phyloP scores from a whole-genome alignment of 192 early-diverging fungal species.

The Glomus cerebriforme region DNA sequence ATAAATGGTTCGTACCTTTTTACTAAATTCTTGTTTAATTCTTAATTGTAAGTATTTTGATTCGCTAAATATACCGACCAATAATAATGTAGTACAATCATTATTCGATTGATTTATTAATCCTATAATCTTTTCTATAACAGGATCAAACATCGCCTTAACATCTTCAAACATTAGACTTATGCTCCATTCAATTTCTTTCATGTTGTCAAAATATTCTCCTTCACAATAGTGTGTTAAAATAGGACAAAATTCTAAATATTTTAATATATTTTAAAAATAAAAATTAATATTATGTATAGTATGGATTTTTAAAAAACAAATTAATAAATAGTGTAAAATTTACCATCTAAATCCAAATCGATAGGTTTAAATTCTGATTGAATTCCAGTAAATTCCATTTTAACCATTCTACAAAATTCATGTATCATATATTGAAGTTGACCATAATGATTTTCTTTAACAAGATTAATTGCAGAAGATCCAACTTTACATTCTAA shows the following conservation, averaged over 20 bases:
- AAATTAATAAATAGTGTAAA: background rate
- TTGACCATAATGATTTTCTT: background rate
- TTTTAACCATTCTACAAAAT: background rate
- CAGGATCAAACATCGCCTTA: slow-evolving; percentile 49
- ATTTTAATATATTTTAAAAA: background rate
- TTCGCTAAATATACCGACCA: slow-evolving; percentile 55
- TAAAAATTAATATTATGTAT: background rate
- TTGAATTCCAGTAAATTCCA: background rate
- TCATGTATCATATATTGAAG: background rate
- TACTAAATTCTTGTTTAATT: slow-evolving; percentile 51
- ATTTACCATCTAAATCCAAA: background rate
- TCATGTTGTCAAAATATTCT: background rate
- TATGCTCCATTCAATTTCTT: background rate
- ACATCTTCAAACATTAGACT: background rate
- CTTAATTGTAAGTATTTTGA: slow-evolving; percentile 57
- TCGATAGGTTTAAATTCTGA: background rate
- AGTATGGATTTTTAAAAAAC: no score
- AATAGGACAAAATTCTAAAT: background rate
- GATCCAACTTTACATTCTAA: background rate
- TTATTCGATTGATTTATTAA: slow-evolving; percentile 49
- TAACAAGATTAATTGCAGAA: background rate
- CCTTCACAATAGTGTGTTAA: background rate
- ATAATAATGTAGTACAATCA: slow-evolving; percentile 48
- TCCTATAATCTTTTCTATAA: slow-evolving; percentile 50
- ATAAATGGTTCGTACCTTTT: slow-evolving; percentile 46